Evolutionary conservation across 2,329 filamentous ascomycete genomes (phyloP), one percentile per base, ranked within the genome.

Genomic region (Fusarium sambucinum): DNA sequence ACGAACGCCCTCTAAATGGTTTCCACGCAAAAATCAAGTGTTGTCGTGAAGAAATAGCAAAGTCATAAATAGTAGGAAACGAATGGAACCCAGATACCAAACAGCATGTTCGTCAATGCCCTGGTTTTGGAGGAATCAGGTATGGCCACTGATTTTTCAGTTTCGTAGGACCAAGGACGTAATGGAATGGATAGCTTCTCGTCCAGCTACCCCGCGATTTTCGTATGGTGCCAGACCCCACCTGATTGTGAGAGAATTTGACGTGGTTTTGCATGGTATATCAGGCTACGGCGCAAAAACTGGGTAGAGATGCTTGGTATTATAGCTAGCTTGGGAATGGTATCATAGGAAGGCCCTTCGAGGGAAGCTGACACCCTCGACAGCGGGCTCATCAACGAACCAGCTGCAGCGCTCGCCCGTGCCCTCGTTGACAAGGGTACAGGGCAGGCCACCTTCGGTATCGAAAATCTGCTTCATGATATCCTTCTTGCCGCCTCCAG

Each of bases 391-490:
- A 78, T 98, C 96, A 42, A 94, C 93, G 78, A 99, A 98, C 96
- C 96, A 99, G 81, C 90, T 96, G 76, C 94, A 93, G 74, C 93
- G 91, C 69, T 97, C 94, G 44, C 92, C 93, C 5, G 88, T 91
- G 41, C 87, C 89, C 73, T 92, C 88, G 78, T 99, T 99, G 75
- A 99, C 90, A 69, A 98, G 84, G 2, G 92, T 89, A 77, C 94
- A 97, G 3, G 96, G 96, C 62, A 98, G 83, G 35, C 87, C 89
- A 3, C 90, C 89, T 11, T 90, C 89, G 70, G 92, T 90, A 69
- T 93, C 89, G 76, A 99, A 97, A 72, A 98, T 97, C 77, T 92
- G 84, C 86, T 93, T 96, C 87, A 98, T 85, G 55, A 98, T 91
- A 4, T 92, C 92, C 86, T 93, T 92, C 89, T 99, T 99, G 53